These are phyloP conservation scores for Phylloporus scabripes DNA, from an alignment of 768 basidiomycete genomes.

Conservation along the genomic window DNA sequence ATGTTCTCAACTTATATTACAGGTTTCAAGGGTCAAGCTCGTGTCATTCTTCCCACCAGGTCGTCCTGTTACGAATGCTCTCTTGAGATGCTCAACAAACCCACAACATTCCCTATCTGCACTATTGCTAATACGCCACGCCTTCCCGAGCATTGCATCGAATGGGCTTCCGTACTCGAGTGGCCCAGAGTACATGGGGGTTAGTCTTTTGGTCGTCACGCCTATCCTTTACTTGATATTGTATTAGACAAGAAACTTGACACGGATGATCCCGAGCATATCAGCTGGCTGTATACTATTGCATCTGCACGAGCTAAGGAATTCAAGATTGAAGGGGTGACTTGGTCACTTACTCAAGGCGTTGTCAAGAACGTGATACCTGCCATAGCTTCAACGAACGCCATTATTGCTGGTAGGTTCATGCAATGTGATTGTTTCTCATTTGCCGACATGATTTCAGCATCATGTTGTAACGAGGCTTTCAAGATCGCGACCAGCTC, in stretches of 20 bases:
- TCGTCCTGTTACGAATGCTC: conserved; percentile 98
- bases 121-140: conserved; percentile 99
- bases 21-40: conserved; percentile 99
- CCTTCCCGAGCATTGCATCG: conserved; percentile 97
- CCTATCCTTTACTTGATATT: conserved; percentile 1
- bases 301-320: conserved; percentile 83
- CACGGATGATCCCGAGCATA: conserved; percentile 96
- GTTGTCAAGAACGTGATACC: conserved; percentile 99
- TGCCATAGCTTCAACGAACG: conserved; percentile 97
- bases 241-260: conserved; percentile 82
- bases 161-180: conserved; percentile 98
- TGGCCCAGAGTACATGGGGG: conserved; percentile 95
- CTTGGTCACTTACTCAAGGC: conserved; percentile 95
- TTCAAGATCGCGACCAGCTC: conserved; percentile 97
- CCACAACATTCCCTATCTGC: conserved; percentile 94
- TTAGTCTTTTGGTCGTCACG: conserved; percentile 27
- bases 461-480: conserved; percentile 97
- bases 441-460: conserved; percentile 34
- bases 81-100: conserved; percentile 97
- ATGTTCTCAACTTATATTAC: conserved; percentile 1
- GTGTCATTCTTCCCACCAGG: conserved; percentile 92
- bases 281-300: conserved; percentile 82
- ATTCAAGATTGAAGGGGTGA: conserved; percentile 97
- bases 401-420: conserved; percentile 84
- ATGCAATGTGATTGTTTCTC: neutral